Conservation (phyloP, 352 stramenopile species). For the Phytophthora citricola region DNA sequence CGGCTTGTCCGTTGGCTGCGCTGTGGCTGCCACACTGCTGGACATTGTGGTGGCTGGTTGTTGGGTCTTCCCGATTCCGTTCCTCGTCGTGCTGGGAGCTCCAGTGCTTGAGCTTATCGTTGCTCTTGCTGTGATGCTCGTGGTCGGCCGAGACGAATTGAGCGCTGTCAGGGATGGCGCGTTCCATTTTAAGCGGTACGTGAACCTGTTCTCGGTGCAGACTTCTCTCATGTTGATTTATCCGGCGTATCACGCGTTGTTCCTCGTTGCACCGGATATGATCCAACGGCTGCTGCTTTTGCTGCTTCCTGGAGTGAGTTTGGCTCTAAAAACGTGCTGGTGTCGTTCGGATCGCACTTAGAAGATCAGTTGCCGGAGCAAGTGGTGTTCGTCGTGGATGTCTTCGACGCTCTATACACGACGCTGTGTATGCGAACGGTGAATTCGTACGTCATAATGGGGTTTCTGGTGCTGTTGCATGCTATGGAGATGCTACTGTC, state of each 20-base stretch:
- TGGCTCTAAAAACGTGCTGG: slow-evolving; percentile 36
- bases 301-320: slow-evolving; percentile 35
- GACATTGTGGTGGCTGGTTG: slow-evolving; percentile 17
- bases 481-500: slow-evolving; percentile 1
- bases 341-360: slow-evolving; percentile 28
- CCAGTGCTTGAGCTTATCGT: slow-evolving; percentile 17
- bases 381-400: slow-evolving; percentile 15
- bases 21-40: slow-evolving; percentile 9
- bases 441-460: too few species aligned
- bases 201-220: slow-evolving; percentile 23
- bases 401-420: slow-evolving; percentile 26
- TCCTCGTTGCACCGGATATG: slow-evolving; percentile 7
- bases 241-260: slow-evolving; percentile 17
- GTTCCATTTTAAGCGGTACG: slow-evolving; percentile 12
- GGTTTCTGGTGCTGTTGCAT: neutral
- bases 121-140: slow-evolving; percentile 20
- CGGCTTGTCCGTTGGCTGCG: too few species aligned
- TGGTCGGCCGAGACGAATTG: slow-evolving; percentile 15
- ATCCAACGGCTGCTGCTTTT: slow-evolving; percentile 13
- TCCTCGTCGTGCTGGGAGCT: slow-evolving; percentile 21
- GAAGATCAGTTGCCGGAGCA: slow-evolving; percentile 26
- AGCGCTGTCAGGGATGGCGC: slow-evolving; percentile 9
- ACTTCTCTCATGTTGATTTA: slow-evolving; percentile 29
- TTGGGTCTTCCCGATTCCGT: slow-evolving; percentile 35
- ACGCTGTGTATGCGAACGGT: slow-evolving; percentile 1